Evolutionary conservation across 192 early-diverging fungal genomes (phyloP), one percentile per base, ranked within the genome.

Genomic region (Paraglomus occultum): DNA sequence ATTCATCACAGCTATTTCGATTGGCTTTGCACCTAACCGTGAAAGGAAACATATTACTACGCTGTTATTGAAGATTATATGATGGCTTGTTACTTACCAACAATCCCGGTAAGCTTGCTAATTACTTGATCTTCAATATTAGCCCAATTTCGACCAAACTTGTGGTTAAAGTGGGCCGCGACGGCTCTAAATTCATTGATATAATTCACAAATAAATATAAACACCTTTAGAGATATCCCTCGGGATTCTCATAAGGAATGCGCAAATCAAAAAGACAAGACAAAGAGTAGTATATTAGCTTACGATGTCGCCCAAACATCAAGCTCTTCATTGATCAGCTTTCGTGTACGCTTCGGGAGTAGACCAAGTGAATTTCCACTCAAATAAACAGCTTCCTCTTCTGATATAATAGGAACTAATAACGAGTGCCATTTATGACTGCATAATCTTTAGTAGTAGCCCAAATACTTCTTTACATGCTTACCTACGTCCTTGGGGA

Each of bases 321-420:
- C 88, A 67, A 99, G 78, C 75, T 99, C 97, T 78, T 99, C 86
- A 51, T 81, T 84, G n/a, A 99, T 72, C 6, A 90, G 75, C 9
- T 78, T 76, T 18, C 83, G 76, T 0, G 91, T 84, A 11, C 80
- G 74, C 47, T 82, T 85, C 43, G 97, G 94, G 75, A 91, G 82
- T 67, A 97, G 81, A 5, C 97, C 95, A 11, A 99, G 84, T 8
- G 94, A 96, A 81, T 99, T 97, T 22, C 97, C 97, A 76, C 94
- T 93, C 54, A 99, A 80, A 76, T 99, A 99, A 11, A 88, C 79
- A 51, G 81, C 86, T 18, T 72, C 50, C 15, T 79, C 77, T 23
- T 83, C 73, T 10, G 76, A 68, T 12, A 52, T 68, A 63, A 31
- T 48, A 31, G 31, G 31, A 31, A 31, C 31, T 50, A 14, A 53